Evolutionary conservation across 2,329 filamentous ascomycete species (phyloP).

Genomic region (Hypocrella siamensis): DNA sequence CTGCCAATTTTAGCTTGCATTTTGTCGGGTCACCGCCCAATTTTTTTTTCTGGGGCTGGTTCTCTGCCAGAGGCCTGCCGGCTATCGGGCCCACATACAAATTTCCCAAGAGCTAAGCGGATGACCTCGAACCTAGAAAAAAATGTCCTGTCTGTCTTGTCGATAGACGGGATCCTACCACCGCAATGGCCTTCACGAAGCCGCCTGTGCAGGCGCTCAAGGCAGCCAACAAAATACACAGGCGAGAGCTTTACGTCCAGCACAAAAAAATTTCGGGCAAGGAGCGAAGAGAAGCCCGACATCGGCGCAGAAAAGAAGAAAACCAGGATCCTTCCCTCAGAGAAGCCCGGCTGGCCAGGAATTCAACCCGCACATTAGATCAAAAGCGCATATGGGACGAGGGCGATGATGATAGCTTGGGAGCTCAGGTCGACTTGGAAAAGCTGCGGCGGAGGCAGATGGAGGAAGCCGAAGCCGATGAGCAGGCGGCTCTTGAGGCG

Average conservation of each 20-base stretch:
- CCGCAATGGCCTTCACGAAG: slow-evolving; percentile 18
- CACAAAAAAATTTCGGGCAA: slow-evolving; percentile 65
- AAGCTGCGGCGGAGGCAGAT: slow-evolving; percentile 41
- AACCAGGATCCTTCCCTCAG: slow-evolving; percentile 64
- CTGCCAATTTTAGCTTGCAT: slow-evolving; percentile 9
- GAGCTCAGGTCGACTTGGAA: slow-evolving; percentile 40
- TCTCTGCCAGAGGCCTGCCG: too few relatives aligned
- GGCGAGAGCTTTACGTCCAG: slow-evolving; percentile 63
- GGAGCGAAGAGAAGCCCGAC: slow-evolving; percentile 59
- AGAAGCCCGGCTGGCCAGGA: slow-evolving; percentile 56
- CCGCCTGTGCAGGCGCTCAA: slow-evolving; percentile 23
- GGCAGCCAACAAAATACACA: slow-evolving; percentile 61
- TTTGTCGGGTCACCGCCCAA: slow-evolving; percentile 20
- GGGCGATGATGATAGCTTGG: slow-evolving; percentile 44
- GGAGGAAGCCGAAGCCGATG: slow-evolving; percentile 34
- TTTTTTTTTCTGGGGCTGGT: too few relatives aligned
- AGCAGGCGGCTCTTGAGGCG: slow-evolving; percentile 29
- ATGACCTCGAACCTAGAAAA: too few relatives aligned
- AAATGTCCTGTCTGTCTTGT: too few relatives aligned
- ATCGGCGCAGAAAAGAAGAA: slow-evolving; percentile 71
- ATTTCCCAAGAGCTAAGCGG: too few relatives aligned
- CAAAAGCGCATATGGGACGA: slow-evolving; percentile 85
- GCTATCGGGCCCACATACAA: too few relatives aligned
- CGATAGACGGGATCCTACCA: background rate
- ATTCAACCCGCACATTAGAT: slow-evolving; percentile 70